A percentile compares a stretch with the other conserved stretches of the same genome.
Conservation (phyloP, 192 early-diverging fungal species). For the Coemansia sp. region DNA sequence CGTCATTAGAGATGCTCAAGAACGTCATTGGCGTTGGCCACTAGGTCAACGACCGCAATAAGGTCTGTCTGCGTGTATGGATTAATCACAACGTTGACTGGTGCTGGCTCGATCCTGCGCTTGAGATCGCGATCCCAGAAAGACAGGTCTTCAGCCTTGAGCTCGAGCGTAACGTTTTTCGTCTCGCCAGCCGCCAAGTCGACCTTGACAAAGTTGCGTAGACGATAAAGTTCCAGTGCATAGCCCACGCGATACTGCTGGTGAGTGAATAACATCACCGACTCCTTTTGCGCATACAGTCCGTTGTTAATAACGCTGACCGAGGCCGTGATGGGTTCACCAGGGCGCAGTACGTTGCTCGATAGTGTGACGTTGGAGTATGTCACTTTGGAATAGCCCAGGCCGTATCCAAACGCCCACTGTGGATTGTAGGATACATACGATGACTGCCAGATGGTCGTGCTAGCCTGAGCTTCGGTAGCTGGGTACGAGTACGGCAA, state of each 20-base stretch:
- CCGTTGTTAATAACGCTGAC: constrained; percentile 57
- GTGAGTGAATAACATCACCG: constrained; percentile 60
- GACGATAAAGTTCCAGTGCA: constrained; percentile 58
- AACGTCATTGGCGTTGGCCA: constrained; percentile 19
- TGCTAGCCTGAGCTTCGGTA: constrained; percentile 38
- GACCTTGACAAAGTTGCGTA: constrained; percentile 62
- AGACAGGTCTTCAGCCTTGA: constrained; percentile 43
- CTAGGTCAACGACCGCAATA: constrained; percentile 20
- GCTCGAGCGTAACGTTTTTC: constrained; percentile 44
- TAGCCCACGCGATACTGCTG: constrained; percentile 59
- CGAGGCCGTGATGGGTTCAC: constrained; percentile 22
- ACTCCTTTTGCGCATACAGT: constrained; percentile 55
- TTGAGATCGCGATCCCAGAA: constrained; percentile 39
- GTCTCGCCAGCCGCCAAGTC: constrained; percentile 47
- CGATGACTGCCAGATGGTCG: constrained; percentile 54
- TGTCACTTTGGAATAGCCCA: constrained; percentile 59
- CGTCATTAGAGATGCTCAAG: constrained; percentile 13
- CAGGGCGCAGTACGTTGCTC: not conserved
- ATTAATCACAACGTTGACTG: constrained; percentile 40
- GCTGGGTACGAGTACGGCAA: constrained; percentile 65
- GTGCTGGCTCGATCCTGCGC: constrained; percentile 35
- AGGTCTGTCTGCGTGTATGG: constrained; percentile 22
- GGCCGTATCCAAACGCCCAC: constrained; percentile 62
- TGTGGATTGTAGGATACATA: constrained; percentile 54
- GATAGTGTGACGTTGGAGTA: constrained; percentile 58